Base-by-base conservation (phyloP, 306 rosid species). In the Cucurbita pepo region DNA sequence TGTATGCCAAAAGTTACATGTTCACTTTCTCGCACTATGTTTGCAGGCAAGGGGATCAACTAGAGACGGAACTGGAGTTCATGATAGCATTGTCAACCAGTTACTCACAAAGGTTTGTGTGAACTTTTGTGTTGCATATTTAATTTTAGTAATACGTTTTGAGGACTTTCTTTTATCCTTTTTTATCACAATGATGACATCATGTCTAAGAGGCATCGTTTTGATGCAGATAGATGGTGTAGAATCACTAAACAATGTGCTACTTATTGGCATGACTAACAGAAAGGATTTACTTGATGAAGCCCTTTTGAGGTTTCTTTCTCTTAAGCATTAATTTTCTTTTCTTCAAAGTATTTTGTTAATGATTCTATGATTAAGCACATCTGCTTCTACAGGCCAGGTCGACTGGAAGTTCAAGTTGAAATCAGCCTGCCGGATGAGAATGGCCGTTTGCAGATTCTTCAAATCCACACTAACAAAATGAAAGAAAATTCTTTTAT, bases 191-290 rank as follows among this genome's bases (percentile, higher is more conserved):
- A 21, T 80, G 67, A 65, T 56, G 61, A 41, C 69, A 60, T 43
- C 60, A 65, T 79, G 77, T 62, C 80, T 77, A 21, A 80, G 47
- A 77, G 60, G 59, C 59, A 57, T 61, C 61, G 51, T 66, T 82
- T 71, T 75, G 81, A 79, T 84, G 73, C 90, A 95, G 99, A 95
- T 95, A 76, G 99, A 95, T 89, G 99, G 99, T 54, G 99, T 95
- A 78, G 99, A 95, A 77, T 89, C 99, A 12, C 81, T 95, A 58
- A 95, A 95, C 77, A 95, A 95, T 91, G 97, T 95, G 57, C 83
- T 95, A 83, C 99, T 95, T 80, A 95, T 95, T 86, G 99, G 99
- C 81, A 95, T 95, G 97, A 95, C 99, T 61, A 95, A 95, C 86
- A 89, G 99, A 84, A 95, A 91, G 84, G 97, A 95, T 82, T 82